Base-by-base conservation (phyloP, 1,284 basidiomycete species). In the Malassezia caprae region DNA sequence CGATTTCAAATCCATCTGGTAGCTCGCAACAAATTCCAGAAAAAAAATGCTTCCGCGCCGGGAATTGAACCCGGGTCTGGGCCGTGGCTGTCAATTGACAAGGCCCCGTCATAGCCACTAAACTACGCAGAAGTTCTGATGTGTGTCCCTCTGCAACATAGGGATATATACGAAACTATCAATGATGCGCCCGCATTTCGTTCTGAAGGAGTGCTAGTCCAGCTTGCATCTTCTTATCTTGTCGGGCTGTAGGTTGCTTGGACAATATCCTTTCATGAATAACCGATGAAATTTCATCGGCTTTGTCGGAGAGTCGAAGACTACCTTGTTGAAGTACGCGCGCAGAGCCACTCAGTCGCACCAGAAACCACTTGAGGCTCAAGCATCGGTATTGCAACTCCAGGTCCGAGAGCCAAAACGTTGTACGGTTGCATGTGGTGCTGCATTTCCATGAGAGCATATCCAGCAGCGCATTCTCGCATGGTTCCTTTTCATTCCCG, bases 21-120 rank as follows among this genome's bases (percentile, higher is more conserved):
- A n/a, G n/a, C n/a, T n/a, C n/a, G n/a, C n/a, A n/a, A n/a, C n/a
- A n/a, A n/a, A n/a, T n/a, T n/a, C n/a, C n/a, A n/a, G n/a, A n/a
- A n/a, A 48, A 44, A 57, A 57, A 57, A 52, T 24, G 44, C 55
- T 57, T 52, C 50, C 55, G 55, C 55, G 55, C 55, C 55, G 55
- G 55, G 55, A 57, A 57, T 57, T 52, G 55, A 57, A 57, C 55
- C 55, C 55, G 55, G 55, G 55, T 57, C 55, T 57, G 50, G 55
- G 40, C 55, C 55, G 55, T 28, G 19, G 15, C 45, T 15, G 34
- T 24, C 39, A 7, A 17, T 5, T 57, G 55, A 57, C 55, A 57
- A 57, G 55, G 55, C 40, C 55, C 50, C 55, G 55, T 57, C 55
- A 57, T 57, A 57, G 48, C 55, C 55, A 51, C 55, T 57, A 57